Percentiles rank a stretch among this genome's conserved stretches.
These are phyloP conservation scores for Diaporthe sp. DNA, from an alignment of 2,329 filamentous ascomycete species.

Conservation along the genomic window DNA sequence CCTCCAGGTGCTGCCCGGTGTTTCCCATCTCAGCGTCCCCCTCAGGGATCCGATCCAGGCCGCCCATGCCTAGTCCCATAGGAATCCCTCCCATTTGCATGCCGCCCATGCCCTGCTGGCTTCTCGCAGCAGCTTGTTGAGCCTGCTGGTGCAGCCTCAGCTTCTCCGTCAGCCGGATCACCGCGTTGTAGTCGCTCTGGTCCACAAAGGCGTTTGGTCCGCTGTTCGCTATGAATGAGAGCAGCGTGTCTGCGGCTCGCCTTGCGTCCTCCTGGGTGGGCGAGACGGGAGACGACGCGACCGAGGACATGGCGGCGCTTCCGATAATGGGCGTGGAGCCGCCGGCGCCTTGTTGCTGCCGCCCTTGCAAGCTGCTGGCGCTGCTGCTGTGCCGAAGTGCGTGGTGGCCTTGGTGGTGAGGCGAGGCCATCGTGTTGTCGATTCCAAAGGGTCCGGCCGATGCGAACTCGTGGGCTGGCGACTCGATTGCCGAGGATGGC, in stretches of 20 bases:
- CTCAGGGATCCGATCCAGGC: conserved; percentile 69
- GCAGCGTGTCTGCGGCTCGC: conserved; percentile 83
- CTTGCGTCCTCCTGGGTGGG: conserved; percentile 90
- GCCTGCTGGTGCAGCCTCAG: conserved; percentile 75
- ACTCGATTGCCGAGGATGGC: conserved; percentile 67
- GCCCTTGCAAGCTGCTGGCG: conserved; percentile 61
- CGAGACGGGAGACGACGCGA: conserved; percentile 72
- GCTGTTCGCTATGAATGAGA: conserved; percentile 84
- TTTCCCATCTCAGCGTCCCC: conserved; percentile 67
- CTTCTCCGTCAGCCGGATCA: conserved; percentile 89
- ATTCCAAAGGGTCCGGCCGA: conserved; percentile 57
- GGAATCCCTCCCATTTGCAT: conserved; percentile 43
- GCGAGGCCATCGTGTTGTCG: conserved; percentile 59
- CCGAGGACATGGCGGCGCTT: conserved; percentile 52
- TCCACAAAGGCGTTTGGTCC: conserved; percentile 77
- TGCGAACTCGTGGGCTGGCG: conserved; percentile 62
- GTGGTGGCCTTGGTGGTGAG: conserved; percentile 57
- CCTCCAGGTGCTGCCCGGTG: conserved; percentile 48
- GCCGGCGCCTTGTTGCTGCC: conserved; percentile 47
- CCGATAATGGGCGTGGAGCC: conserved; percentile 48
- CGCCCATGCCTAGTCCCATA: conserved; percentile 56
- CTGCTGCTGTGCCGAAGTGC: conserved; percentile 67
- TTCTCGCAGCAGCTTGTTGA: conserved; percentile 47
- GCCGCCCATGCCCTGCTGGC: conserved; percentile 35
- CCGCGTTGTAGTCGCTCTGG: conserved; percentile 81